These are phyloP conservation scores for Ceratocystis huliohia DNA, from an alignment of 2,329 filamentous ascomycete species.

Conservation along the genomic window DNA sequence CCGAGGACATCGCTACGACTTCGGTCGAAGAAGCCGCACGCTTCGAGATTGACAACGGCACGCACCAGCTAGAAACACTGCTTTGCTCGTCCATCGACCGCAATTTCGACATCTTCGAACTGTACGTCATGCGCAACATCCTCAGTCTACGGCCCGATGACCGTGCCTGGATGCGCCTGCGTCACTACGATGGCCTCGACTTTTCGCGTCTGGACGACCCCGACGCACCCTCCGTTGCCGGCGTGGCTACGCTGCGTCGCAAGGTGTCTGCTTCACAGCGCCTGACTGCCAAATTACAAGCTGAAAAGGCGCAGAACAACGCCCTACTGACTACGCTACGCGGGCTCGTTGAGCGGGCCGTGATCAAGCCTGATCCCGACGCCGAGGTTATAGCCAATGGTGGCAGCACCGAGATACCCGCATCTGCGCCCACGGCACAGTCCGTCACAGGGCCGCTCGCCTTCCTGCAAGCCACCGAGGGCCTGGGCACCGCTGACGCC, in stretches of 20 bases:
- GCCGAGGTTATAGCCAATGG: conserved; percentile 14
- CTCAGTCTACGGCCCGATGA: conserved; percentile 57
- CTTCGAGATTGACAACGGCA: conserved; percentile 73
- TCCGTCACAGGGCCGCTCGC: conserved; percentile 31
- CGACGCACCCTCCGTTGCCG: conserved; percentile 45
- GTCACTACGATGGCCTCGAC: conserved; percentile 66
- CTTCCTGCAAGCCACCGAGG: conserved; percentile 45
- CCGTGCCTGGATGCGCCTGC: conserved; percentile 64
- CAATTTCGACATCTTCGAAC: conserved; percentile 76
- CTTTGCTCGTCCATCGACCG: conserved; percentile 71
- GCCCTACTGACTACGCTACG: conserved; percentile 54
- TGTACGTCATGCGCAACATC: conserved; percentile 82
- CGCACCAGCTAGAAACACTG: conserved; percentile 72
- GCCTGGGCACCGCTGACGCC: conserved; percentile 38
- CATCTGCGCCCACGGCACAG: background rate
- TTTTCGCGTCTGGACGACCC: conserved; percentile 26
- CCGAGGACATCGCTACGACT: conserved; percentile 22
- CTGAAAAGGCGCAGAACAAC: conserved; percentile 60
- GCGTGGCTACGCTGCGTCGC: conserved; percentile 57
- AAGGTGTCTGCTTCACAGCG: conserved; percentile 68
- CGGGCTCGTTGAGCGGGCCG: conserved; percentile 21
- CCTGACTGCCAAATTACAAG: conserved; percentile 54
- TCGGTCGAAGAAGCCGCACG: conserved; percentile 32
- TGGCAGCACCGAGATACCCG: background rate
- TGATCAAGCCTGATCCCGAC: conserved; percentile 25